Evolutionary conservation across 306 rosid species (phyloP), one percentile per base, ranked within the genome.

Genomic region (Cicer yamashitae): DNA sequence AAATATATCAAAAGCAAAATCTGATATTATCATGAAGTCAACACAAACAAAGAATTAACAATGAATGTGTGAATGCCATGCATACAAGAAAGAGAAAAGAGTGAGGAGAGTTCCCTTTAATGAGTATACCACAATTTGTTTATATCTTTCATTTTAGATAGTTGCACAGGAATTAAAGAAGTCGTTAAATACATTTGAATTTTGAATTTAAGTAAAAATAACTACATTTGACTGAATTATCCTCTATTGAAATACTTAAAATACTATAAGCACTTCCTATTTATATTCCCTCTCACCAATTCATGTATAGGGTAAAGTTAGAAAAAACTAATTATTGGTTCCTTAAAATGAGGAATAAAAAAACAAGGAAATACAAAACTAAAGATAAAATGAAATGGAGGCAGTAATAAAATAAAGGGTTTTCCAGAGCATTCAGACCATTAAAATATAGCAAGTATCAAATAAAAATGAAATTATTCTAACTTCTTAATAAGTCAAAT

Each of bases 321-420:
- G 53, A 8, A 17, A 54, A 54, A 54, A 54, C 1, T 54, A 17
- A 52, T 17, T 54, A 48, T 11, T 48, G 53, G 13, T 53, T 15
- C 2, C 8, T 2, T 53, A 34, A 34, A 60, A 25, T 76, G 41
- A 70, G 9, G 41, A 67, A 52, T 67, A 67, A 40, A 15, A 59
- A 11, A 59, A 34, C 41, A 59, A 13, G 13, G 38, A 30, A 47
- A 59, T 6, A 30, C 11, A 12, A 30, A 59, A 14, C 52, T 47
- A 47, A 12, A 1, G 63, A 37, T 60, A 34, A 60, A 37, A 37
- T 5, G n/a, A 37, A 61, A 61, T 13, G 22, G 50, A 56, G 56
- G 25, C 13, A 47, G 53, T 69, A 69, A 37, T 25, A 76, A 64
- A 65, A 75, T 75, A 38, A 52, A 75, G 44, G 67, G 25, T 52